Conservation (phyloP, 331 rosid genomes). For the Acacia concinna region DNA sequence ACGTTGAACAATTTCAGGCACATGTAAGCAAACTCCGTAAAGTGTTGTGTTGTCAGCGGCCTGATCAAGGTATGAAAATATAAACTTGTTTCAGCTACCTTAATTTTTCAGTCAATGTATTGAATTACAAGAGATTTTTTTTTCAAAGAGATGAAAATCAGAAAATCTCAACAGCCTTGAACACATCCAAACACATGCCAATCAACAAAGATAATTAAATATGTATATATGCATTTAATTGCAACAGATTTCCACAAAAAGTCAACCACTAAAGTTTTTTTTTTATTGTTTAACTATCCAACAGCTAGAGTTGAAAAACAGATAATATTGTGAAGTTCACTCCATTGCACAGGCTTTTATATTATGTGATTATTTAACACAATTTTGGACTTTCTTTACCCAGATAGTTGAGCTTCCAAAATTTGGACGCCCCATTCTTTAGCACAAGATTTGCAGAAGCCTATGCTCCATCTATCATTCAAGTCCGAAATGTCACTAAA, state of each 20-base stretch:
- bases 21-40: constrained; percentile 95
- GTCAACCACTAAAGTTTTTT: neutral
- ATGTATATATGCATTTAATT: neutral
- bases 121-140: constrained; percentile 18
- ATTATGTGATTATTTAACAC: neutral
- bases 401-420: neutral
- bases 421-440: neutral
- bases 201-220: neutral
- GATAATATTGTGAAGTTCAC: neutral
- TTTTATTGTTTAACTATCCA: neutral
- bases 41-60: constrained; percentile 78
- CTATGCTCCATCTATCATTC: neutral
- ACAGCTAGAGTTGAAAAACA: neutral
- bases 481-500: neutral
- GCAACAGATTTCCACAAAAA: neutral
- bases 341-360: neutral
- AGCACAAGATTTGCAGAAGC: constrained; percentile 5
- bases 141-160: neutral
- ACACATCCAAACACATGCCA: neutral
- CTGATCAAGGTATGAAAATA: constrained; percentile 49
- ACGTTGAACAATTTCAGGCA: constrained; percentile 94
- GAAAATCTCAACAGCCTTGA: neutral
- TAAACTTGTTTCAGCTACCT: constrained; percentile 33
- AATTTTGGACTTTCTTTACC: neutral
- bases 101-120: constrained; percentile 17